Conservation (phyloP, 345 rosid species). For the Cardamine resedifolia region DNA sequence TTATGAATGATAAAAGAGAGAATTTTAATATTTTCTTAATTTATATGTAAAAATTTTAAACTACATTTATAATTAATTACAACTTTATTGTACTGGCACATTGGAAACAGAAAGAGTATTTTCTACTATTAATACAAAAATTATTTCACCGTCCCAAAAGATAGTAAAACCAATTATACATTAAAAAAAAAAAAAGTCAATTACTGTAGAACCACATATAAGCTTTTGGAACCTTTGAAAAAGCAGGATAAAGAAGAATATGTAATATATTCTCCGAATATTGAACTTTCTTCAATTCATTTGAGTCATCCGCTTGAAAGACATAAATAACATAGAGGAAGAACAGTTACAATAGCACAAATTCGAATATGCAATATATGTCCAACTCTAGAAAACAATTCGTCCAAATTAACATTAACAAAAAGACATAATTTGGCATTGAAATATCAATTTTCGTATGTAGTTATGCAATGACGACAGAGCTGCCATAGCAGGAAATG, state of each 20-base stretch:
- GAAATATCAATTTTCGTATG: not conserved
- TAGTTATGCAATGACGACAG: conserved; percentile 1
- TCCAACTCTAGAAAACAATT: not conserved
- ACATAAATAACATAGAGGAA: not conserved
- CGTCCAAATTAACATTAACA: not conserved
- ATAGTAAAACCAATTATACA: not conserved
- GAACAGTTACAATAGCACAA: not conserved
- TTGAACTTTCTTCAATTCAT: not conserved
- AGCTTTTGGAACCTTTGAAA: not conserved
- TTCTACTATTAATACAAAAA: not conserved
- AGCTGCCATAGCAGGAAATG: conserved; percentile 1
- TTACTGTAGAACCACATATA: not conserved
- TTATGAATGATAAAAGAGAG: no score
- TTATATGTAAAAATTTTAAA: no score
- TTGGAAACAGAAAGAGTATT: no score
- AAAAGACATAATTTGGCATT: not conserved
- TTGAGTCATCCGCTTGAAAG: not conserved
- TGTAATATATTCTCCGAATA: not conserved
- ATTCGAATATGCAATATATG: not conserved
- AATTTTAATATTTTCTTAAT: no score
- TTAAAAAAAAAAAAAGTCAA: not conserved
- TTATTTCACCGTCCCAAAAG: not conserved
- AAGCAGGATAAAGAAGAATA: not conserved
- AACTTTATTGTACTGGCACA: no score
- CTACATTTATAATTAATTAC: no score